phyloP scores from a whole-genome alignment of 495 filamentous ascomycete genomes.

The Astrothelium macrocarpum region DNA sequence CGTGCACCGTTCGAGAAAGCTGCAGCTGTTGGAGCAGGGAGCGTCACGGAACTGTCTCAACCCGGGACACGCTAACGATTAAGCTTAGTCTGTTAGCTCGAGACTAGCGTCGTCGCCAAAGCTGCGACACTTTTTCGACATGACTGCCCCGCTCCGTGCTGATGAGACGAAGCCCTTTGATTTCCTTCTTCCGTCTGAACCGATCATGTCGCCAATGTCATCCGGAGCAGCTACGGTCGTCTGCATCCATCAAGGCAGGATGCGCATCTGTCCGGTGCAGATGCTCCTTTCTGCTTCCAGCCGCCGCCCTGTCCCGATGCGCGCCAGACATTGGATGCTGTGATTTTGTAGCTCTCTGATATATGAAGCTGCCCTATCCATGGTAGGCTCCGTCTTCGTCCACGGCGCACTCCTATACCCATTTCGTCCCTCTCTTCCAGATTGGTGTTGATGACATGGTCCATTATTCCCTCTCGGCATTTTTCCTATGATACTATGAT shows the following conservation, averaged over 20 bases:
- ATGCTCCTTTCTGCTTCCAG: background rate
- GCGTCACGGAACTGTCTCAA: conserved; percentile 4
- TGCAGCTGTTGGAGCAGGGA: background rate
- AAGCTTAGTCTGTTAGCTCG: conserved; percentile 2
- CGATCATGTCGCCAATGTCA: background rate
- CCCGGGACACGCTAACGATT: background rate
- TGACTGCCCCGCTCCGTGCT: background rate
- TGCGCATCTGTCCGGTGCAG: background rate
- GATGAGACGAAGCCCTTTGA: background rate
- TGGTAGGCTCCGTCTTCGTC: background rate
- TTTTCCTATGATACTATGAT: background rate
- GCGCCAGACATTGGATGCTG: background rate
- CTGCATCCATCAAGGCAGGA: background rate
- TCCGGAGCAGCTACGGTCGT: background rate
- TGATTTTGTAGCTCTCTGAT: background rate
- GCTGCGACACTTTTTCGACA: conserved; percentile 4
- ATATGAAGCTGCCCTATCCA: conserved; percentile 1
- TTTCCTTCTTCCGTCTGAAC: conserved; percentile 1
- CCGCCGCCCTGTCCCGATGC: background rate
- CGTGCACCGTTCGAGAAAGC: background rate
- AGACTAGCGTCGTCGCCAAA: background rate
- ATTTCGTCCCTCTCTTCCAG: background rate
- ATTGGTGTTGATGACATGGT: background rate
- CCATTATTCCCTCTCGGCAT: background rate
- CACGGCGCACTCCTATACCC: background rate